Percentiles rank a stretch among this genome's conserved stretches.
phyloP scores from a whole-genome alignment of 108 stramenopile species.

The Schizochytrium sp. region DNA sequence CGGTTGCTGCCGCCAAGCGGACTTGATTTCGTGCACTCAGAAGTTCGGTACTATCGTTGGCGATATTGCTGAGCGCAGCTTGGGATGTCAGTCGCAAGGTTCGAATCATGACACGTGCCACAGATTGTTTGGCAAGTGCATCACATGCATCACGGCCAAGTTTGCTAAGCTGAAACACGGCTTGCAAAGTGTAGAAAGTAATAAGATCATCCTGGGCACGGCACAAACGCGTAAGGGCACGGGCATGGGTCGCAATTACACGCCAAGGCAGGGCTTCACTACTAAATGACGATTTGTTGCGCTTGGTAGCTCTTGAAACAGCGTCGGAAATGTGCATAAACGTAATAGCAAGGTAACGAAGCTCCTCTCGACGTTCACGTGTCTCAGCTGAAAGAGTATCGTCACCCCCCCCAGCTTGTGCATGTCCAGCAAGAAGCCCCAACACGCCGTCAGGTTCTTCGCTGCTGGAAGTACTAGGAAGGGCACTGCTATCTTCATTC shows the following conservation, averaged over 20 bases:
- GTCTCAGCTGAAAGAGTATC: not conserved
- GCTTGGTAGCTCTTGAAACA: not conserved
- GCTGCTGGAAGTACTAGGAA: conserved; percentile 36
- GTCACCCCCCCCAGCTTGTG: not conserved
- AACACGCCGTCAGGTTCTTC: conserved; percentile 20
- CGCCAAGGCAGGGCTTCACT: not conserved
- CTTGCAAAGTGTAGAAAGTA: conserved; percentile 25
- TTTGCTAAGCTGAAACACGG: conserved; percentile 36
- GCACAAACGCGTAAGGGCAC: conserved; percentile 6
- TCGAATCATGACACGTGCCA: conserved; percentile 25
- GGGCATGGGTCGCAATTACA: conserved; percentile 8
- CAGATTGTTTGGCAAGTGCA: not conserved
- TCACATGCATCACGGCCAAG: conserved; percentile 17
- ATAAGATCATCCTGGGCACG: conserved; percentile 23
- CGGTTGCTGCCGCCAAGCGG: not conserved
- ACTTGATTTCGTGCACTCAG: not conserved
- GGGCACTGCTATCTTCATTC: not conserved
- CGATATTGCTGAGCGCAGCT: not conserved
- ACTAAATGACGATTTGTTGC: not conserved
- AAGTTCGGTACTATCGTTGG: not conserved
- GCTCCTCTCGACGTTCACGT: not conserved
- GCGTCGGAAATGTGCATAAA: not conserved
- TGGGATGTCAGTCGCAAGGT: conserved; percentile 23
- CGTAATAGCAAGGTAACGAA: conserved; percentile 38
- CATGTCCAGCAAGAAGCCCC: not conserved